Evolutionary conservation across 495 filamentous ascomycete genomes (phyloP).

Genomic region (Trypethelium eluteriae): DNA sequence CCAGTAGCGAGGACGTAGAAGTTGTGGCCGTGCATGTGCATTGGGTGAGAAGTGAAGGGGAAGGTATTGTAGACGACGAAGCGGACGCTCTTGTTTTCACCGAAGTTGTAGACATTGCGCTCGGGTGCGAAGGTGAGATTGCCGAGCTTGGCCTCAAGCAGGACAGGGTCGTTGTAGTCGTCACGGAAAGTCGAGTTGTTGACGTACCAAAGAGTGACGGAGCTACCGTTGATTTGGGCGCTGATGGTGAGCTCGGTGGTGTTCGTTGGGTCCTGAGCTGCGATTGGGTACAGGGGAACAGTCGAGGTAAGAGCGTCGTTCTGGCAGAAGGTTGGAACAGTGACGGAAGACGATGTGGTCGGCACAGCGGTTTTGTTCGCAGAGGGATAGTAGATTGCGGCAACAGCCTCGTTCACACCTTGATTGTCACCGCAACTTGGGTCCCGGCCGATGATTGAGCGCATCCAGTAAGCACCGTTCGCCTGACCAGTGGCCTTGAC

Average conservation of each 20-base stretch:
- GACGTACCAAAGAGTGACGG: conserved; percentile 28
- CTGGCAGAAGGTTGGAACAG: conserved; percentile 24
- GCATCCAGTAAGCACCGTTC: conserved; percentile 38
- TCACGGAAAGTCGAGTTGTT: conserved; percentile 29
- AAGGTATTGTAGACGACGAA: conserved; percentile 30
- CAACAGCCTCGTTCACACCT: conserved; percentile 27
- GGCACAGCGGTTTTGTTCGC: conserved; percentile 29
- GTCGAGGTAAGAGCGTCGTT: conserved; percentile 33
- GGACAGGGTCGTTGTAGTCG: conserved; percentile 36
- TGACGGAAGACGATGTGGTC: conserved; percentile 17
- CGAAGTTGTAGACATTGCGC: conserved; percentile 33
- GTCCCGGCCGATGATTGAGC: conserved; percentile 24
- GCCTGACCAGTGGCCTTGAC: conserved; percentile 31
- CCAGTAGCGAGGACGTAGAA: conserved; percentile 28
- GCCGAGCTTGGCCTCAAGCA: conserved; percentile 31
- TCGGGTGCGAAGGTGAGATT: conserved; percentile 26
- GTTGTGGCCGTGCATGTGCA: conserved; percentile 25
- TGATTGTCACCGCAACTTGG: conserved; percentile 15
- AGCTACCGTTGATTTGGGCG: conserved; percentile 22
- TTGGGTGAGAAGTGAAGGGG: conserved; percentile 21
- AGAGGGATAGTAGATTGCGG: conserved; percentile 39
- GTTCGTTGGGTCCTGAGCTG: conserved; percentile 22
- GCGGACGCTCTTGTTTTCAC: conserved; percentile 26
- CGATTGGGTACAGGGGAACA: conserved; percentile 26
- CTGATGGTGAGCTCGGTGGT: conserved; percentile 28